These are phyloP conservation scores for Kodamaea ohmeri DNA, from an alignment of 1,139 yeast species.

Conservation along the genomic window DNA sequence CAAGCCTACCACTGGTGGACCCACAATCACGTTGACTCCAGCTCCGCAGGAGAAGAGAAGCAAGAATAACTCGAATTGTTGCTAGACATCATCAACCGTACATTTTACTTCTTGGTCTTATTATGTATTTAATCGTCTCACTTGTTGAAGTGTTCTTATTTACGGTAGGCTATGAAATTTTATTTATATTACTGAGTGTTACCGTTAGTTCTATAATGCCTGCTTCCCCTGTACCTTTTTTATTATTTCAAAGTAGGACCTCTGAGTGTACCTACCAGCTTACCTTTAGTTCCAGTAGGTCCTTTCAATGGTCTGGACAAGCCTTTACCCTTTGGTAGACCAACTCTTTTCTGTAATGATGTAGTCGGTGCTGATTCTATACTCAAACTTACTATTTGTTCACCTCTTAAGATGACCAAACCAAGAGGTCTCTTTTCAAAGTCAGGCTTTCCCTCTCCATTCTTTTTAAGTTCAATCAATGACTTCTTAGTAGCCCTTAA, in stretches of 20 bases:
- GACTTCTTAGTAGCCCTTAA: slow-evolving; percentile 69
- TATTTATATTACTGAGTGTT: background rate
- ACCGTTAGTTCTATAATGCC: background rate
- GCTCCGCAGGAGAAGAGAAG: slow-evolving; percentile 79
- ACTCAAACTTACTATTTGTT: slow-evolving; percentile 76
- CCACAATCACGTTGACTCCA: slow-evolving; percentile 90
- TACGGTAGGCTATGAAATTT: slow-evolving; percentile 1
- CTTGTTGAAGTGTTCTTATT: slow-evolving; percentile 1
- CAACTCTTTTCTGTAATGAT: slow-evolving; percentile 42
- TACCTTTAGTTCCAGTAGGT: slow-evolving; percentile 15
- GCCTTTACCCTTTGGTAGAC: slow-evolving; percentile 47
- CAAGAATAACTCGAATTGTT: slow-evolving; percentile 62
- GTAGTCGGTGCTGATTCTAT: slow-evolving; percentile 77
- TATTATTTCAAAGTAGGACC: slow-evolving; percentile 14
- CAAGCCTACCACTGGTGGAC: slow-evolving; percentile 64
- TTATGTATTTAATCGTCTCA: slow-evolving; percentile 8
- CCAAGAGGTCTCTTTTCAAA: slow-evolving; percentile 71
- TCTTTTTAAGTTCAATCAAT: slow-evolving; percentile 35
- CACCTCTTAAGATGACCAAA: slow-evolving; percentile 82
- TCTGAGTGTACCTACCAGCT: slow-evolving; percentile 10
- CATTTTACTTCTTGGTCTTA: slow-evolving; percentile 9
- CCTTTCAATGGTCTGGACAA: slow-evolving; percentile 39
- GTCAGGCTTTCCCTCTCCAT: slow-evolving; percentile 30
- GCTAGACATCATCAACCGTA: slow-evolving; percentile 32
- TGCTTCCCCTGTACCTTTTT: background rate